A percentile compares a stretch with the other conserved stretches of the same genome.
Evolutionary conservation across 352 stramenopile species (phyloP).

Genomic region (Albugo candida): DNA sequence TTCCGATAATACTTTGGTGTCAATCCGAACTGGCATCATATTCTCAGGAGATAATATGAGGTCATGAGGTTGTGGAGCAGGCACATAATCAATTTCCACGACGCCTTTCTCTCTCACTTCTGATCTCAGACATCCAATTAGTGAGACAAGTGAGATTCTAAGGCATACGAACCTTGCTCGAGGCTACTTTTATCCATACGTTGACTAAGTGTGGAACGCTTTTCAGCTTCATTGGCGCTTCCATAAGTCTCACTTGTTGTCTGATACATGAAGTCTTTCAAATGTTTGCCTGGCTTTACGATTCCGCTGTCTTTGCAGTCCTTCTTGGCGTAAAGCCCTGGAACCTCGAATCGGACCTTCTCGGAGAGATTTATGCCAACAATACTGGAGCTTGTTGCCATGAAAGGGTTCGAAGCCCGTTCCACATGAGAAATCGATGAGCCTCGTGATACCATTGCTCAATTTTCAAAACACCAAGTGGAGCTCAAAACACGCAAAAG

Average conservation of each 20-base stretch:
- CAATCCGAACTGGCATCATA: slow-evolving; percentile 23
- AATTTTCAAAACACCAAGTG: no score
- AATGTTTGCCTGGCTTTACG: not conserved
- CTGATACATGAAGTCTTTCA: slow-evolving; percentile 59
- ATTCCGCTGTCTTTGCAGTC: not conserved
- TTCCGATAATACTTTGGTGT: slow-evolving; percentile 40
- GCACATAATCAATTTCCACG: slow-evolving; percentile 27
- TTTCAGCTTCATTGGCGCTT: slow-evolving; percentile 16
- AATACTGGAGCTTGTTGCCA: slow-evolving; percentile 71
- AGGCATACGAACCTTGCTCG: slow-evolving; percentile 22
- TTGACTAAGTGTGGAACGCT: slow-evolving; percentile 41
- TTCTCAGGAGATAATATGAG: slow-evolving; percentile 29
- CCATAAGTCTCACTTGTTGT: slow-evolving; percentile 36
- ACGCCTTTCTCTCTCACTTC: slow-evolving; percentile 33
- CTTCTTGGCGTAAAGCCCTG: not conserved
- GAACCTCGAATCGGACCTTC: slow-evolving; percentile 38
- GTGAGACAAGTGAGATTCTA: not conserved
- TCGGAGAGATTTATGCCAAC: slow-evolving; percentile 60
- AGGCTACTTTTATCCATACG: slow-evolving; percentile 56
- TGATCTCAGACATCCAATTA: slow-evolving; percentile 5
- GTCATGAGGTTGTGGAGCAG: slow-evolving; percentile 31
- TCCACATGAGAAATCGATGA: slow-evolving; percentile 52
- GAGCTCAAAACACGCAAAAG: no score
- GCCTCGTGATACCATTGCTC: slow-evolving; percentile 41
- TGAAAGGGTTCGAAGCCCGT: slow-evolving; percentile 58